phyloP scores from a whole-genome alignment of 306 rosid genomes.

The Carpinus fangiana region DNA sequence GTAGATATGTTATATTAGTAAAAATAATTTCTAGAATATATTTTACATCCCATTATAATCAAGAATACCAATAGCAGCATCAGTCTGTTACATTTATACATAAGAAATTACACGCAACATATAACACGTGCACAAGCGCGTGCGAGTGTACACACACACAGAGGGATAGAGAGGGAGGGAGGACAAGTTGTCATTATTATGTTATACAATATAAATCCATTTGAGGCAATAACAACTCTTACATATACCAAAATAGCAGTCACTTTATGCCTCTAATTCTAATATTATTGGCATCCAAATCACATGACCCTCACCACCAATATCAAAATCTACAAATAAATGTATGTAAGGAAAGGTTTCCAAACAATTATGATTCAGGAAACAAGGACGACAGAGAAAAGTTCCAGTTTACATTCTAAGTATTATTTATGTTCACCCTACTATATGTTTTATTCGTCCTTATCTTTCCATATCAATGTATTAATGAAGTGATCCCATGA shows the following conservation, averaged over 20 bases:
- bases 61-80: slow-evolving; percentile 8
- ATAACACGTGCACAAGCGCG: too few species aligned
- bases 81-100: slow-evolving; percentile 5
- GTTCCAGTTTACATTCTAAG: neutral
- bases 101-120: slow-evolving; percentile 2
- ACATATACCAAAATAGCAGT: neutral
- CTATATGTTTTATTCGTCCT: too few species aligned
- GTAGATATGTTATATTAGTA: slow-evolving; percentile 1
- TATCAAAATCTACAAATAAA: neutral
- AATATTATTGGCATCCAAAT: neutral
- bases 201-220: neutral
- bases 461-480: too few species aligned
- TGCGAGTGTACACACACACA: neutral
- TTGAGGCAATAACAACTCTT: neutral
- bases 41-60: neutral
- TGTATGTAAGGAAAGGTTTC: neutral
- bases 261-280: neutral
- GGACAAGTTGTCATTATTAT: neutral
- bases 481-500: too few species aligned
- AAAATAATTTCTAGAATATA: neutral
- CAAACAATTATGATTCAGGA: neutral
- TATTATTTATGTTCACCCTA: neutral
- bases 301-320: neutral
- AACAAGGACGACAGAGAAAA: neutral
- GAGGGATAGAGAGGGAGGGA: neutral